These are phyloP conservation scores for Gillenia trifoliata DNA, from an alignment of 306 rosid species.

Conservation along the genomic window DNA sequence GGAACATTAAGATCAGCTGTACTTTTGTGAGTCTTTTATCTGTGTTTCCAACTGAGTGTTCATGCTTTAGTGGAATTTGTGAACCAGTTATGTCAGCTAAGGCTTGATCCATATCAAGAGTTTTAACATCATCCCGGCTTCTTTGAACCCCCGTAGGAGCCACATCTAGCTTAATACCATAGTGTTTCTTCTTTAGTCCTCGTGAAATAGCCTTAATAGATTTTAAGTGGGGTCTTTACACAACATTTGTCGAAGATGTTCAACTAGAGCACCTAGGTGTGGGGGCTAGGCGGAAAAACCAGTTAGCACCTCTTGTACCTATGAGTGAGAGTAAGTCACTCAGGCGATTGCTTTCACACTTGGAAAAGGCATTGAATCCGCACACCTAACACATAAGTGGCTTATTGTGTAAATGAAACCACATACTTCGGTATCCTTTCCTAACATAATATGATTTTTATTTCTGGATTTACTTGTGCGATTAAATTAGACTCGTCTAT, in stretches of 20 bases:
- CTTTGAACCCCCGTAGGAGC: background rate
- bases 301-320: no score
- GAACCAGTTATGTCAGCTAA: background rate
- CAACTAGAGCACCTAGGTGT: background rate
- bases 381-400: background rate
- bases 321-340: background rate
- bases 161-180: background rate
- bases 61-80: background rate
- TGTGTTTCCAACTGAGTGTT: background rate
- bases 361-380: background rate
- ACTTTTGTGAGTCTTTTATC: background rate
- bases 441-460: background rate
- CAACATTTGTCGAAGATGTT: background rate
- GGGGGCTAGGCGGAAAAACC: background rate
- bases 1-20: background rate
- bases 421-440: background rate
- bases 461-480: background rate
- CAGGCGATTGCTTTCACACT: background rate
- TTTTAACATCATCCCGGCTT: background rate
- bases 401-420: background rate
- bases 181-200: background rate
- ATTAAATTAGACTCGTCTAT: background rate
- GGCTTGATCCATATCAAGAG: background rate
- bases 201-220: background rate
- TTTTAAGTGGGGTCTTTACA: background rate